Conservation (phyloP, 2,329 filamentous ascomycete species). For the Cladobotryum protrusum region DNA sequence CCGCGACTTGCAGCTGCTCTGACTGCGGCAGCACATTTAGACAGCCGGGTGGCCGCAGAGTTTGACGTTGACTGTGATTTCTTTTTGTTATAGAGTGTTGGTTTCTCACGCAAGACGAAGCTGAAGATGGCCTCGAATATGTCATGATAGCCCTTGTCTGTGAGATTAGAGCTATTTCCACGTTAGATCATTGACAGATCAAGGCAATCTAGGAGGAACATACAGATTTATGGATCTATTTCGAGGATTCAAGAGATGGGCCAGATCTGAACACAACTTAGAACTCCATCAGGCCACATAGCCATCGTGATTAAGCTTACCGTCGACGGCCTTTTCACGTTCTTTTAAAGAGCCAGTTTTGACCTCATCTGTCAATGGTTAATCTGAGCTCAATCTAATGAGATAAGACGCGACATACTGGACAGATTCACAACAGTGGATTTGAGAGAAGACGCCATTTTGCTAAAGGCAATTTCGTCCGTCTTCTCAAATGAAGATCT, state of each 20-base stretch:
- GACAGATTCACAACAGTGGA: conserved; percentile 30
- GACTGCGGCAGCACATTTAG: conserved; percentile 63
- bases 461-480: not conserved
- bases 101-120: conserved; percentile 61
- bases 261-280: conserved; percentile 17
- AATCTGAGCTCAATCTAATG: not conserved
- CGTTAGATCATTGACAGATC: conserved; percentile 24
- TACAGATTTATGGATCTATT: conserved; percentile 33
- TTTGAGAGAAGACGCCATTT: conserved; percentile 28
- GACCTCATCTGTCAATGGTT: conserved; percentile 24
- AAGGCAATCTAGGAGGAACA: conserved; percentile 9
- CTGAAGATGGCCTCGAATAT: conserved; percentile 78
- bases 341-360: conserved; percentile 30
- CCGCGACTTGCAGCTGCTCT: conserved; percentile 67
- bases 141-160: conserved; percentile 72
- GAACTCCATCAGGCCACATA: not conserved
- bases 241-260: conserved; percentile 32
- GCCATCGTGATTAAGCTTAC: conserved; percentile 19
- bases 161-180: conserved; percentile 38
- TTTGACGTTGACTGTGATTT: conserved; percentile 41
- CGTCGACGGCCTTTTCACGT: conserved; percentile 36
- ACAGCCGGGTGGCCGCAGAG: conserved; percentile 51
- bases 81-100: conserved; percentile 50
- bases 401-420: conserved; percentile 18
- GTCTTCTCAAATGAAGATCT: not conserved